Base-by-base conservation (phyloP, 2,329 filamentous ascomycete genomes). In the Aspergillus tubingensis region DNA sequence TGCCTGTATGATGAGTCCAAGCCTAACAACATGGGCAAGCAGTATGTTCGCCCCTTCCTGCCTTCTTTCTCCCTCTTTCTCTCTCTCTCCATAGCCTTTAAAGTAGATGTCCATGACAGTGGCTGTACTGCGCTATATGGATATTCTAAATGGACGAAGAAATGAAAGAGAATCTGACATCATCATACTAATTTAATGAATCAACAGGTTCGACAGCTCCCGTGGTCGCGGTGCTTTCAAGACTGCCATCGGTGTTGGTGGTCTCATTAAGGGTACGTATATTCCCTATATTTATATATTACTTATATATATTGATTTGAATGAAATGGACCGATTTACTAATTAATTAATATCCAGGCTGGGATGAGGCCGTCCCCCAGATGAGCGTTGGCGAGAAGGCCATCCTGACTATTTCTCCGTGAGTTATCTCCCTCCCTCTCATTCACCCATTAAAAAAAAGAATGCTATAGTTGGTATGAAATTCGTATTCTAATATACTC, bases 341-440 rank as follows among this genome's bases (percentile, higher is more conserved):
- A 8, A 25, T 5, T 48, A 4, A 49, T 8, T n/a, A 8, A 25
- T 27, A 8, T 23, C 11, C 19, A 69, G 91, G 87, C 68, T 96
- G 86, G 92, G 92, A 92, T 72, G 88, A 96, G 79, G 93, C 90
- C 67, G 92, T 98, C 56, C 80, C 82, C 53, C 82, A 86, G 74
- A 97, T 99, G 94, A 88, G 89, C 74, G 82, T 96, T 61, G 93
- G 94, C 75, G 94, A 98, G 85, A 94, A 91, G 82, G 88, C 92
- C 57, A 91, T 86, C 54, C 83, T 99, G 66, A 89, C 88, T 68
- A 97, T 98, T 74, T 85, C 88, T 65, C 83, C 85, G 89, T 92
- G 83, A 77, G 23, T 23, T 23, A 3, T 3, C 21, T 21, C 21
- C 21, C 4, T 21, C 3, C 21, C 21, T 3, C 21, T 3, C 3